phyloP scores from a whole-genome alignment of 2,329 filamentous ascomycete genomes.

The Alternaria brassicae region DNA sequence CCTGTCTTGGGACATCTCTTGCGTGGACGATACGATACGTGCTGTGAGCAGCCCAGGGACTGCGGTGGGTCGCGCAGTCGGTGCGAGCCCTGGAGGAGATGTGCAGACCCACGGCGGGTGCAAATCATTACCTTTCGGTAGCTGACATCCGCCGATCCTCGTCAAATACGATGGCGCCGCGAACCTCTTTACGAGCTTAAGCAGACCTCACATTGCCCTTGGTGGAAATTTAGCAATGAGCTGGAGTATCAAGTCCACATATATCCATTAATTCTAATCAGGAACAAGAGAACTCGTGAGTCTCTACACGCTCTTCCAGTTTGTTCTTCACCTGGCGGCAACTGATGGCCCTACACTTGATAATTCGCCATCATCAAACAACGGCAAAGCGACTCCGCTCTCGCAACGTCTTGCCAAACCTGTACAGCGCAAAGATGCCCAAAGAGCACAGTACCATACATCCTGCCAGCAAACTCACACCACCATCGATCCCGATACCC shows the following conservation, averaged over 20 bases:
- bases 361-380: slow-evolving; percentile 6
- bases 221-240: background rate
- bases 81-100: background rate
- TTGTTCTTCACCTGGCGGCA: background rate
- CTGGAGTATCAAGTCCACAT: background rate
- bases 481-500: slow-evolving; percentile 64
- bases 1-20: background rate
- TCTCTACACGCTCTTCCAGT: background rate
- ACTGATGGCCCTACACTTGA: background rate
- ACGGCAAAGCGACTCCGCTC: slow-evolving; percentile 65
- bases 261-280: background rate
- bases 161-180: slow-evolving; percentile 6
- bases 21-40: background rate
- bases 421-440: slow-evolving; percentile 66
- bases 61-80: background rate
- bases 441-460: slow-evolving; percentile 53
- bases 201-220: background rate
- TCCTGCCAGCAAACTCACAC: slow-evolving; percentile 63
- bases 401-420: slow-evolving; percentile 62
- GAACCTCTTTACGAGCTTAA: slow-evolving; percentile 6
- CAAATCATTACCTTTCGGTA: slow-evolving; percentile 9
- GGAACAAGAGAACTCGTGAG: background rate
- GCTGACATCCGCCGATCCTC: slow-evolving; percentile 14
- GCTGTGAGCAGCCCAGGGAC: background rate
- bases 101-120: slow-evolving; percentile 4